Evolutionary conservation across 1,139 yeast genomes (phyloP).

Genomic region (Magnusiomyces fungicola): DNA sequence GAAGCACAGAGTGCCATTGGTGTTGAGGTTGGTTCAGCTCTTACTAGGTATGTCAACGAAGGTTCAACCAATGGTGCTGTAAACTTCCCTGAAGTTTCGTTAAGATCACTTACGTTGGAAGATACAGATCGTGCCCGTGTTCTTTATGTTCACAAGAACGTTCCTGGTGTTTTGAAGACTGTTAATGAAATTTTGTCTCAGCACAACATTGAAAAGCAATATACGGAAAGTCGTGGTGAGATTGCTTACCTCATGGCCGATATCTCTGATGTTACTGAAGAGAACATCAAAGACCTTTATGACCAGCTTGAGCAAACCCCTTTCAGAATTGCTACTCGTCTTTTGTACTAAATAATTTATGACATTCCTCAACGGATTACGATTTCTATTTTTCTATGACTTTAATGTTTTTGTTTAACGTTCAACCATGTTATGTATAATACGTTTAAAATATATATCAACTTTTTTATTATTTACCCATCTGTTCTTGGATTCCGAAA

Average conservation of each 20-base stretch:
- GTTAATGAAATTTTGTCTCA: slow-evolving; percentile 92
- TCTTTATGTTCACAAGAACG: slow-evolving; percentile 91
- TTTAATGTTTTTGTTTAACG: no score
- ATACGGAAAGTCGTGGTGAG: slow-evolving; percentile 91
- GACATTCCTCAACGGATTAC: slow-evolving; percentile 1
- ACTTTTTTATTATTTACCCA: neutral
- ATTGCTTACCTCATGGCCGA: slow-evolving; percentile 98
- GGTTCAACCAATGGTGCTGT: slow-evolving; percentile 96
- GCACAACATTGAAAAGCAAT: slow-evolving; percentile 96
- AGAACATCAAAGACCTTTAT: slow-evolving; percentile 77
- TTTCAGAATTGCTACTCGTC: slow-evolving; percentile 84
- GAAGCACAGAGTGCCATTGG: slow-evolving; percentile 99
- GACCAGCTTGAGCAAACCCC: slow-evolving; percentile 86
- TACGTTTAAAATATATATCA: no score
- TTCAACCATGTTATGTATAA: neutral
- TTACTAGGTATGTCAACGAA: slow-evolving; percentile 89
- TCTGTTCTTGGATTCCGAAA: neutral
- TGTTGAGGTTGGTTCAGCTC: slow-evolving; percentile 81
- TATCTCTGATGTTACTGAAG: slow-evolving; percentile 74
- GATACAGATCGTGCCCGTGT: slow-evolving; percentile 80
- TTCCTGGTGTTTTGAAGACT: slow-evolving; percentile 97
- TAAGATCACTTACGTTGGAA: slow-evolving; percentile 88
- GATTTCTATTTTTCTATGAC: neutral
- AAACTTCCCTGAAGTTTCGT: slow-evolving; percentile 96
- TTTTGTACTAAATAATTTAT: slow-evolving; percentile 51